Conservation (phyloP, 352 stramenopile genomes). For the Pythium chondricola region DNA sequence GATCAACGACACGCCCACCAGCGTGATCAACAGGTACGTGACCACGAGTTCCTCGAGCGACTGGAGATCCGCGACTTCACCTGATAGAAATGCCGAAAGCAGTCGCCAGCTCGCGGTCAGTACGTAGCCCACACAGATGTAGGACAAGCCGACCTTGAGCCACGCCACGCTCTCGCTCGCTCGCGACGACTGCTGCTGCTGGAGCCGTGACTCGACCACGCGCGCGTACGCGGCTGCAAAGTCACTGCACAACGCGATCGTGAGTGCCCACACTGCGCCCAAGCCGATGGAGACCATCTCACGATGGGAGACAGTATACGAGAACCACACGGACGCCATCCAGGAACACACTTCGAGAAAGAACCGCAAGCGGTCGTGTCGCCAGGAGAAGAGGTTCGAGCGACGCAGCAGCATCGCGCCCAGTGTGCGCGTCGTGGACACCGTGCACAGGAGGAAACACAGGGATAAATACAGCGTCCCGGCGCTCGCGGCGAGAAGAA, state of each 20-base stretch:
- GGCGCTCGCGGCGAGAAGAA: constrained; percentile 42
- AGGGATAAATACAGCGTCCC: constrained; percentile 40
- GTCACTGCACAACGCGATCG: constrained; percentile 48
- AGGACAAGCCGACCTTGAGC: constrained; percentile 64
- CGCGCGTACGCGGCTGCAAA: constrained; percentile 48
- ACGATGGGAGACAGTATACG: constrained; percentile 54
- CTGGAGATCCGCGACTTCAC: constrained; percentile 23
- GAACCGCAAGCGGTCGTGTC: constrained; percentile 41
- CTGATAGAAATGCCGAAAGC: constrained; percentile 38
- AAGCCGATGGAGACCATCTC: constrained; percentile 34
- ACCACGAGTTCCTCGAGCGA: constrained; percentile 58
- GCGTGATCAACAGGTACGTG: constrained; percentile 63
- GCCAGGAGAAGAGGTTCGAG: constrained; percentile 43
- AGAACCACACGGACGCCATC: constrained; percentile 62
- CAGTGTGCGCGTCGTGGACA: constrained; percentile 19
- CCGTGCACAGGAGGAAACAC: constrained; percentile 32
- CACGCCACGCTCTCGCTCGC: constrained; percentile 41
- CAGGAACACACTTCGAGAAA: constrained; percentile 70
- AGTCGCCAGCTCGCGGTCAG: constrained; percentile 42
- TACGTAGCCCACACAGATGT: constrained; percentile 59
- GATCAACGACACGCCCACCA: constrained; percentile 69
- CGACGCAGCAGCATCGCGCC: constrained; percentile 46
- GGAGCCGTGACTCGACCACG: constrained; percentile 38
- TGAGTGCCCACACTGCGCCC: constrained; percentile 32
- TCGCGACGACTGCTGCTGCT: constrained; percentile 24